A percentile compares a stretch with the other conserved stretches of the same genome.
Evolutionary conservation across 2,329 filamentous ascomycete genomes (phyloP).

Genomic region (Hortaea werneckii): DNA sequence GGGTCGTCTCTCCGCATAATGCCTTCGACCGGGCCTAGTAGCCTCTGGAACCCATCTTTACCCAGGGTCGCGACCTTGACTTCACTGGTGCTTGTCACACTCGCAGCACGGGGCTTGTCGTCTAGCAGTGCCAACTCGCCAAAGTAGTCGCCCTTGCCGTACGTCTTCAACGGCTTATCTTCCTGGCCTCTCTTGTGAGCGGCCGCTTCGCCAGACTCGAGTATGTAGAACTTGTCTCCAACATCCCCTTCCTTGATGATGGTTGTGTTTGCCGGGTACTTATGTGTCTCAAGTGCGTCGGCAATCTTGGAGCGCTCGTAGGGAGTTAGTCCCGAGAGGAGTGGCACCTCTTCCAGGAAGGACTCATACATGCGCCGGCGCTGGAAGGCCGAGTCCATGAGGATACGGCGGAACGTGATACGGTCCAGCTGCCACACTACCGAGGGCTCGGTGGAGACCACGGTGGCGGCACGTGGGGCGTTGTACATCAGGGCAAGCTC

Average conservation of each 20-base stretch:
- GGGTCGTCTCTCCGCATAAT: conserved; percentile 76
- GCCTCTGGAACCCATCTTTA: conserved; percentile 87
- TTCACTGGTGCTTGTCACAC: conserved; percentile 70
- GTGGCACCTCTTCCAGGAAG: conserved; percentile 86
- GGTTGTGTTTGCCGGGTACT: conserved; percentile 65
- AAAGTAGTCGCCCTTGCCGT: conserved; percentile 91
- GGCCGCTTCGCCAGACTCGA: conserved; percentile 79
- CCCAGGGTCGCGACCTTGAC: conserved; percentile 88
- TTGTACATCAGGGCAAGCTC: conserved; percentile 99
- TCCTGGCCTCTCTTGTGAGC: conserved; percentile 66
- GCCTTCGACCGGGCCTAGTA: conserved; percentile 84
- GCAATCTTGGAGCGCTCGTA: conserved; percentile 98
- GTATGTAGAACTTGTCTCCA: conserved; percentile 81
- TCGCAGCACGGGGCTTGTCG: conserved; percentile 85
- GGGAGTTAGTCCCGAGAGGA: conserved; percentile 70
- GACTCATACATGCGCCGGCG: conserved; percentile 93
- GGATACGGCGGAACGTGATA: conserved; percentile 89
- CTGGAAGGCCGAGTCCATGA: conserved; percentile 97
- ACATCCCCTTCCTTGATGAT: conserved; percentile 90
- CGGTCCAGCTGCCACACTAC: conserved; percentile 92
- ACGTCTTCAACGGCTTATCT: conserved; percentile 62
- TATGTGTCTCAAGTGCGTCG: conserved; percentile 85
- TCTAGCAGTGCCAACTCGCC: conserved; percentile 90
- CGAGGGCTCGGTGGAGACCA: conserved; percentile 72
- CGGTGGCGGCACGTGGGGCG: conserved; percentile 86